A percentile compares a stretch with the other conserved stretches of the same genome.
phyloP scores from a whole-genome alignment of 164 flowering plant genomes.

The Brasenia schreberi region DNA sequence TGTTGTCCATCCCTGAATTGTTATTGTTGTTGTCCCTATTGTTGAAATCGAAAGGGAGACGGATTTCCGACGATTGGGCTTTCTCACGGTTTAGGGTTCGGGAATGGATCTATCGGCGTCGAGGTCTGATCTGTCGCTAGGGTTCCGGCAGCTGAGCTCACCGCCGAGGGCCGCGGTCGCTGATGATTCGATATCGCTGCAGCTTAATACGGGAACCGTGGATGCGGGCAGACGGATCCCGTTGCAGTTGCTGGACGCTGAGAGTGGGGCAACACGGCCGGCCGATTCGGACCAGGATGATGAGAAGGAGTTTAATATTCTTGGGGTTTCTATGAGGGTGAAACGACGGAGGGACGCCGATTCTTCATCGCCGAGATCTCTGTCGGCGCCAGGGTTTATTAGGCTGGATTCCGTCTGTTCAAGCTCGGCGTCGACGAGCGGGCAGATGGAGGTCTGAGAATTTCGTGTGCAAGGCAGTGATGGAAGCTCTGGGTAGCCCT shows the following conservation, averaged over 20 bases:
- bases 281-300: conserved; percentile 8
- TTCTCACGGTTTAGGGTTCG: background rate
- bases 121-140: conserved; percentile 32
- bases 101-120: conserved; percentile 35
- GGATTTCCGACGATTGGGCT: background rate
- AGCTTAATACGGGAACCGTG: conserved; percentile 21
- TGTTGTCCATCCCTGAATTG: conserved; percentile 1
- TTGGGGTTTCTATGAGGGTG: conserved; percentile 59
- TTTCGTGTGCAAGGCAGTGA: conserved; percentile 55
- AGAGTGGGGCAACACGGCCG: conserved; percentile 8
- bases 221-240: conserved; percentile 20
- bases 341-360: conserved; percentile 32
- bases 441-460: conserved; percentile 46
- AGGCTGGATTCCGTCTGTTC: conserved; percentile 5
- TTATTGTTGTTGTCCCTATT: conserved; percentile 18
- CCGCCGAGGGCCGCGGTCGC: conserved; percentile 9
- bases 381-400: background rate
- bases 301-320: conserved; percentile 41
- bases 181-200: conserved; percentile 31
- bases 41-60: background rate
- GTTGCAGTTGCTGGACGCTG: conserved; percentile 30
- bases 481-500: conserved; percentile 70
- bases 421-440: conserved; percentile 9
- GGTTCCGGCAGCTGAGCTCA: conserved; percentile 10
- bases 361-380: conserved; percentile 2